Base-by-base conservation (phyloP, 177 flowering plant genomes). In the Telopea speciosissima region DNA sequence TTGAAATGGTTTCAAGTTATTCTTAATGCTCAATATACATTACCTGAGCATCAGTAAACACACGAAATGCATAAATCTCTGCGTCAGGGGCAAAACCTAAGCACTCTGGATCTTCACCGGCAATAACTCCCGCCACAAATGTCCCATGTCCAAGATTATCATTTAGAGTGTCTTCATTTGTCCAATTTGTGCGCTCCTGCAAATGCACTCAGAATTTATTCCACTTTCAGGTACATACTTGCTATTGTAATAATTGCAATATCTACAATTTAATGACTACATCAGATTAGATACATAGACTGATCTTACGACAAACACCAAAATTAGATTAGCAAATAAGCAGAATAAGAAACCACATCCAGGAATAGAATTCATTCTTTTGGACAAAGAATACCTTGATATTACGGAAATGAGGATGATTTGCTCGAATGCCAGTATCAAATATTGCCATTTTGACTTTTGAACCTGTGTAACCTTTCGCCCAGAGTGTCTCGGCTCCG, bases 31-130 rank as follows among this genome's bases (percentile, higher is more conserved):
- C 73, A 73, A 68, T 36, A 76, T 70, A 73, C 86, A 85, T 86
- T 93, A 95, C 99, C 99, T 95, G 99, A 70, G 99, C 97, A 86
- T 95, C 99, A 70, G 99, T 95, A 73, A 95, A 95, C 25, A 95
- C 98, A 67, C 99, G 93, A 75, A 87, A 95, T 56, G 99, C 99
- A 82, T 95, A 95, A 36, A 95, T 87, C 80, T 95, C 98, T 3
- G 99, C 82, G 73, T 95, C 99, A 8, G 99, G 97, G 62, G 99
- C 98, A 89, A 95, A 95, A 52, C 99, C 99, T 73, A 90, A 88
- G 77, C 99, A 95, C 73, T 93, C 98, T 54, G 82, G 76, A 78
- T 93, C 90, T 81, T 83, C 83, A 77, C 99, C 97, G 80, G 98
- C 98, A 79, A 95, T 82, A 73, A 95, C 98, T 67, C 99, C 98